Evolutionary conservation across 2,329 filamentous ascomycete genomes (phyloP), one percentile per base, ranked within the genome.

Genomic region (Teratosphaeriaceae sp.): DNA sequence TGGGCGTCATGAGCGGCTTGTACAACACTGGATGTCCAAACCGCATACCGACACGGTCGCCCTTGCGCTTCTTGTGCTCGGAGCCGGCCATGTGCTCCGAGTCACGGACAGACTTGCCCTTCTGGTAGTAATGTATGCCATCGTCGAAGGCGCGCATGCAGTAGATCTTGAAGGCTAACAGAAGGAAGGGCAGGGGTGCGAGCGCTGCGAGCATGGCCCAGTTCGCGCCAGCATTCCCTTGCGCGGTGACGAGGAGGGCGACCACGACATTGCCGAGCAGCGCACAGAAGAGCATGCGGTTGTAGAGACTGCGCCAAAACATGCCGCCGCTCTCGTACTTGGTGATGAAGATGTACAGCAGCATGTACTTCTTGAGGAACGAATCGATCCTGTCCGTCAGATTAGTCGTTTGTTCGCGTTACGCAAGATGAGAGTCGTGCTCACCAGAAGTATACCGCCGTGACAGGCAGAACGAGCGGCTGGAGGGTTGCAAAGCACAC

Each of bases 281-380:
- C 1, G 80, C 74, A 21, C 80, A 86, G 55, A 96, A 90, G 19
- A 97, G 69, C 62, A 96, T 74, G n/a, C 92, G 84, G 65, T 98
- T 98, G 73, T 88, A 94, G 5, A 97, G 65, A 1, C 89, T 79
- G 15, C 88, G 81, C 92, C 92, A 98, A 61, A 88, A 95, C 62
- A 85, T 79, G 39, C 92, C 92, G 7, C 89, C 92, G 0, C 89
- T 96, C 61, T 98, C 92, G 21, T 84, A 95, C 71, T 97, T 98
- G 36, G 92, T 98, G 51, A 94, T 78, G 60, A 96, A 97, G 51
- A 96, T 84, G 66, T 98, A 74, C 52, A 97, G 76, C 29, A 97
- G 69, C 35, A 96, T 72, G 60, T 98, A 98, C 68, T 97, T 97
- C 75, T 95, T 96, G 60, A 97, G 73, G 66, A 84, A 87, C 3